These are phyloP conservation scores for Hordeum marinum DNA, from an alignment of 176 grass and related monocot species.

Conservation along the genomic window DNA sequence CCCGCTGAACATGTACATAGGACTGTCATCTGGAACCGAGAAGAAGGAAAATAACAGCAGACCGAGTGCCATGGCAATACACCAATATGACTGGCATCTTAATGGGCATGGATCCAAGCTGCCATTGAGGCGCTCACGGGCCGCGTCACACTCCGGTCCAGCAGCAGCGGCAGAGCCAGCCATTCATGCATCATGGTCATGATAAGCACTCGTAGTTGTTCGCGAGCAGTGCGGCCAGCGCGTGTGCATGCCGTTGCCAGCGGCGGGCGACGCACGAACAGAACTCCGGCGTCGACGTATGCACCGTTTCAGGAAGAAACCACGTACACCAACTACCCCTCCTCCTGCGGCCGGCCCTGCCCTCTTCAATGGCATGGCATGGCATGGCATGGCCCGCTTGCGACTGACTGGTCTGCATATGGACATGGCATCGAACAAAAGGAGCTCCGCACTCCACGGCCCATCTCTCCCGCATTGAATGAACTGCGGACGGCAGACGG, in stretches of 20 bases:
- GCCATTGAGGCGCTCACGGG: constrained; percentile 24
- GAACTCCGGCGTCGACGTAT: neutral
- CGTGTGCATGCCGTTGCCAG: no score
- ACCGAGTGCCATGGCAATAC: neutral
- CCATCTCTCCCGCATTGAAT: neutral
- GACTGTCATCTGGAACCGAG: neutral
- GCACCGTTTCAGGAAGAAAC: neutral
- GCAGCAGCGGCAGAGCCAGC: neutral
- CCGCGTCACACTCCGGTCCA: neutral
- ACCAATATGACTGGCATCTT: neutral
- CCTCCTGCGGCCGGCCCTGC: neutral
- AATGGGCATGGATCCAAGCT: constrained; percentile 7
- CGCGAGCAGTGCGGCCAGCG: no score
- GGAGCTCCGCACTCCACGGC: neutral
- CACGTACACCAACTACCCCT: neutral
- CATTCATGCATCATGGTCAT: neutral
- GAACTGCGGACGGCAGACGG: neutral
- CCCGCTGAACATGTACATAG: no score
- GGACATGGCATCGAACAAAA: neutral
- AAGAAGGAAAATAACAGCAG: neutral
- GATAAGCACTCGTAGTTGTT: neutral
- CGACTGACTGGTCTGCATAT: neutral
- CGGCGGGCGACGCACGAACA: no score
- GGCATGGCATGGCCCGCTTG: constrained; percentile 20
- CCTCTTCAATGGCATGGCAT: constrained; percentile 27